Evolutionary conservation across 2,329 filamentous ascomycete species (phyloP).

Genomic region (Sporothrix dimorphospora): DNA sequence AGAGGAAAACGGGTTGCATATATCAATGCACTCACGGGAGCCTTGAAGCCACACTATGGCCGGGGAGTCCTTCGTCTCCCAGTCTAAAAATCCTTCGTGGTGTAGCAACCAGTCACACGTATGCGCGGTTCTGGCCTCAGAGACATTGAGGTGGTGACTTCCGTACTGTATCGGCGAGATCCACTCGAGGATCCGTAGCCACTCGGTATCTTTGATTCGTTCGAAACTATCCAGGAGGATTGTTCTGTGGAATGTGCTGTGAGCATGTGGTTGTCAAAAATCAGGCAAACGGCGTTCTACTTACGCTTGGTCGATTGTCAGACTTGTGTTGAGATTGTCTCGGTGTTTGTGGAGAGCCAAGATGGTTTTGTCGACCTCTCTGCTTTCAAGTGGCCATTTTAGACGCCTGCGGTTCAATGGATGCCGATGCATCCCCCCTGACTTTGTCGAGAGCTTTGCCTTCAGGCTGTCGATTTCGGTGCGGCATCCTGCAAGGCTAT

Average conservation of each 20-base stretch:
- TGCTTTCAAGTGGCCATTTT: slow-evolving; percentile 2
- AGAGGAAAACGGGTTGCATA: background rate
- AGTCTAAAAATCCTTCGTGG: background rate
- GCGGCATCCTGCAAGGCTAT: too few species aligned
- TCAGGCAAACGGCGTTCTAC: background rate
- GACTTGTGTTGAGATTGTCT: background rate
- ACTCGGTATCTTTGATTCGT: slow-evolving; percentile 22
- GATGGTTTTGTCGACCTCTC: background rate
- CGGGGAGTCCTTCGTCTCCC: background rate
- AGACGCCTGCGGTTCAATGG: background rate
- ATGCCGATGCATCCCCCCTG: background rate
- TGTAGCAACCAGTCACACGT: slow-evolving; percentile 27
- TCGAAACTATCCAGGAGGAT: slow-evolving; percentile 19
- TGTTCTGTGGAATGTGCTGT: background rate
- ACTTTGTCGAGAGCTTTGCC: background rate
- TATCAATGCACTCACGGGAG: background rate
- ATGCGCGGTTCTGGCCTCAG: slow-evolving; percentile 15
- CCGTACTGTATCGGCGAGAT: slow-evolving; percentile 29
- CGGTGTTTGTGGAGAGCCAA: background rate
- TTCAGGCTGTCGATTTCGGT: too few species aligned
- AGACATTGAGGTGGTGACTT: slow-evolving; percentile 29
- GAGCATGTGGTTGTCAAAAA: too few species aligned
- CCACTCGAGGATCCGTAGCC: slow-evolving; percentile 31
- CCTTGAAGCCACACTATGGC: background rate
- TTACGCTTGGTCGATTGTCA: background rate